Base-by-base conservation (phyloP, 1,139 yeast genomes). In the Geotrichum aggregatum region DNA sequence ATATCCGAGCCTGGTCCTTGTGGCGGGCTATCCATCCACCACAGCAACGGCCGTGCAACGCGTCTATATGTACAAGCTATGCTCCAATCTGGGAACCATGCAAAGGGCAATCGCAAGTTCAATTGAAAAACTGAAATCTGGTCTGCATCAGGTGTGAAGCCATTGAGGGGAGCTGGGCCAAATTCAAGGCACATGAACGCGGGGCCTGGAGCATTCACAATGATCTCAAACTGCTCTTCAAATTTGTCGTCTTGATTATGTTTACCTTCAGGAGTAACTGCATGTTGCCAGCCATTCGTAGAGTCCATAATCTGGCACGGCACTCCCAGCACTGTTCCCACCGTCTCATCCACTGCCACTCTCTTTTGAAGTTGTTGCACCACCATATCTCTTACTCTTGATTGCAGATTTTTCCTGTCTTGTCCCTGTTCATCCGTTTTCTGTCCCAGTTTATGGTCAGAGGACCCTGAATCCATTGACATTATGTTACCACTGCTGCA, bases 311-410 rank as follows among this genome's bases (percentile, higher is more conserved):
- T n/a, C n/a, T 33, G 18, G 38, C 49, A 46, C 3, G 49, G 49
- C 34, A 46, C 49, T 8, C 49, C 49, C 24, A 46, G 22, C 30
- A 46, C 44, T 4, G 38, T 26, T n/a, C 49, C 44, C 19, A 46
- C 28, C 11, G 49, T 46, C 40, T 46, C 49, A 19, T 46, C 49
- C 8, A 46, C 49, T 2, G 49, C 49, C 22, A 46, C 34, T 1
- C 49, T 36, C 10, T 30, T 30, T 22, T 30, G n/a, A 8, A 46
- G 33, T 14, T 46, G 49, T 16, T 22, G 21, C 21, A 13, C 4
- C 30, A 22, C 42, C 14, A n/a, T 21, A 18, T 22, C 16, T 11
- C 28, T 7, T 7, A 39, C 26, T 19, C 18, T 36, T 14, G 18
- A 13, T 16, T 39, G 30, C 16, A 8, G 42, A 8, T 21, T 26